phyloP scores from a whole-genome alignment of 257 asterid genomes.

The Scutellaria barbata region DNA sequence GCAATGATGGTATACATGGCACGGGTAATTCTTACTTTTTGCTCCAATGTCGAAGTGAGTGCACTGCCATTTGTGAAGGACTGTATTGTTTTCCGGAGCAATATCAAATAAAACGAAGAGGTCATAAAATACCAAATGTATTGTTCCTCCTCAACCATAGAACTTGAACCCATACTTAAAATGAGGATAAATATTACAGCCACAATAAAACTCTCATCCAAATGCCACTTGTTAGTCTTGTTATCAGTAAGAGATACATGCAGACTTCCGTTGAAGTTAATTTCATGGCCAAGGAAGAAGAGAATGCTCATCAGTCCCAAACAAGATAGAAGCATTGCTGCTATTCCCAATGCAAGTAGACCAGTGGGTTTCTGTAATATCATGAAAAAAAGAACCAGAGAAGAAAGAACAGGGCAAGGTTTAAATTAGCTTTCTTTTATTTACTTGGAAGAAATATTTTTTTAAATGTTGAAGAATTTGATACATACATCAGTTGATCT shows the following conservation, averaged over 20 bases:
- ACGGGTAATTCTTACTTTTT: slow-evolving; percentile 26
- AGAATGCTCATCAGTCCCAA: slow-evolving; percentile 57
- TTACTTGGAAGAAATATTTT: slow-evolving; percentile 12
- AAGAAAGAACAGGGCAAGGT: slow-evolving; percentile 13
- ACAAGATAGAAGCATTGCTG: slow-evolving; percentile 74
- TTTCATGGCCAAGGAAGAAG: slow-evolving; percentile 47
- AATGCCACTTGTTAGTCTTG: slow-evolving; percentile 48
- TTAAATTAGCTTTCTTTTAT: slow-evolving; percentile 16
- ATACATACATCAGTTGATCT: slow-evolving; percentile 85
- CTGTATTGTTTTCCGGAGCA: slow-evolving; percentile 67
- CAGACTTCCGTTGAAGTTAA: slow-evolving; percentile 35
- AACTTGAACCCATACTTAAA: slow-evolving; percentile 90
- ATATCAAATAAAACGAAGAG: slow-evolving; percentile 62
- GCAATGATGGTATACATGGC: slow-evolving; percentile 43
- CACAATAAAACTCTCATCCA: slow-evolving; percentile 58
- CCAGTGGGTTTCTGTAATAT: slow-evolving; percentile 68
- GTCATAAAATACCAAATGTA: slow-evolving; percentile 86
- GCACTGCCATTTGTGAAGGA: slow-evolving; percentile 36
- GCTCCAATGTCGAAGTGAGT: slow-evolving; percentile 33
- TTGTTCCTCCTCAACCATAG: slow-evolving; percentile 94
- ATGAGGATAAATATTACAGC: slow-evolving; percentile 54
- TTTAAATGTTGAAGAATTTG: slow-evolving; percentile 29
- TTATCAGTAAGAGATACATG: slow-evolving; percentile 33
- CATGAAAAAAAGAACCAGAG: slow-evolving; percentile 28
- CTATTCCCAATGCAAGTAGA: slow-evolving; percentile 65